These are phyloP conservation scores for Camelina laxa DNA, from an alignment of 345 rosid species.

Conservation along the genomic window DNA sequence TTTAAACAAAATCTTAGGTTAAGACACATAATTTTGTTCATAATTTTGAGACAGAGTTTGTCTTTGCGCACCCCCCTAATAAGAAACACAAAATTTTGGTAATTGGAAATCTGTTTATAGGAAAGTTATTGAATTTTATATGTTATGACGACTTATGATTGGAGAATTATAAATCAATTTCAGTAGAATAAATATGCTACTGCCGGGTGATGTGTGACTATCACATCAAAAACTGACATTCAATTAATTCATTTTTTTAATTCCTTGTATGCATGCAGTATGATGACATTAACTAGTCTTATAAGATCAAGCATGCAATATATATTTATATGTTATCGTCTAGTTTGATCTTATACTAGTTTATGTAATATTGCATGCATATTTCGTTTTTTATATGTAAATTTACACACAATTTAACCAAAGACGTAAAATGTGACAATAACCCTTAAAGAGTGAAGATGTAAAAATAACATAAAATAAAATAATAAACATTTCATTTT, in stretches of 20 bases:
- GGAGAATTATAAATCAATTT: background rate
- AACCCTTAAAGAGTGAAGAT: background rate
- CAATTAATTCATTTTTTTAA: background rate
- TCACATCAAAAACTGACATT: background rate
- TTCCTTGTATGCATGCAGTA: background rate
- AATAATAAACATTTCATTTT: background rate
- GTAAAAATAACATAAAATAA: too few species aligned
- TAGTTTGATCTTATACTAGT: too few species aligned
- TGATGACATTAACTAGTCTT: background rate
- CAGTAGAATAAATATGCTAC: background rate
- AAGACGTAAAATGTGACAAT: background rate
- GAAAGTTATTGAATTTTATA: background rate
- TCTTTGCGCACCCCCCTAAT: too few species aligned
- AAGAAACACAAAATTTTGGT: too few species aligned
- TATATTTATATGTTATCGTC: too few species aligned
- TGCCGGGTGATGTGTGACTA: background rate
- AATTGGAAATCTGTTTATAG: background rate
- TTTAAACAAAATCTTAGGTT: too few species aligned
- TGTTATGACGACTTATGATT: background rate
- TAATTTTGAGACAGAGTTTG: too few species aligned
- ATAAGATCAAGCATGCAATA: background rate
- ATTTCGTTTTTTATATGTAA: too few species aligned
- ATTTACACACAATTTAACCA: background rate
- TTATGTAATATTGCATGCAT: too few species aligned
- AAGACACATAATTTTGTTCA: too few species aligned